Conservation (phyloP, 345 rosid genomes). For the Pistacia integerrima region DNA sequence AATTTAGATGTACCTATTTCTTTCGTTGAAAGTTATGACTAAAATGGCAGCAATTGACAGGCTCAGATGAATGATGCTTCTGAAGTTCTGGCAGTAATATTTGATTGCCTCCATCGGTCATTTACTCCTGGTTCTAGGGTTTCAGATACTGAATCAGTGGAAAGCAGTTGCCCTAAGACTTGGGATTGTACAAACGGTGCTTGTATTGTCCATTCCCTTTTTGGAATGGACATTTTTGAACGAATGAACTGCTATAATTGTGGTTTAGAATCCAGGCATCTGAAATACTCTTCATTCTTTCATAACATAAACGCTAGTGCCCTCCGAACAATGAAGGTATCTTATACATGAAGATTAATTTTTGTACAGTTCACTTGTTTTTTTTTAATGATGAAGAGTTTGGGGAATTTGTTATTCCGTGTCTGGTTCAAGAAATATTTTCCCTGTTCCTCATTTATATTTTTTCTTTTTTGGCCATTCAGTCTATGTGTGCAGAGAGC, state of each 20-base stretch:
- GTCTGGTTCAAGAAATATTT: neutral
- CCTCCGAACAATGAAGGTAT: constrained; percentile 87
- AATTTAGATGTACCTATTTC: constrained; percentile 5
- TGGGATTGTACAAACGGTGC: constrained; percentile 78
- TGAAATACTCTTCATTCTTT: constrained; percentile 90
- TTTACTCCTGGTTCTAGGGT: constrained; percentile 56
- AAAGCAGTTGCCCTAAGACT: constrained; percentile 59
- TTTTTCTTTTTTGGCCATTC: constrained; percentile 21
- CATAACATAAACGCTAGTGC: constrained; percentile 93
- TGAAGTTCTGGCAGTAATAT: constrained; percentile 87
- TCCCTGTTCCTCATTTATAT: constrained; percentile 8
- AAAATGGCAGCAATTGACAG: constrained; percentile 46
- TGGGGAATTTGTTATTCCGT: neutral
- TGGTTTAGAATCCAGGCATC: constrained; percentile 79
- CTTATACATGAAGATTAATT: constrained; percentile 8
- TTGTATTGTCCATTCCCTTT: constrained; percentile 84
- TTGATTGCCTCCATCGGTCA: constrained; percentile 89
- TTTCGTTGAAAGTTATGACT: constrained; percentile 10
- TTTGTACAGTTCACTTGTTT: neutral
- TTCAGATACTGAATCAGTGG: constrained; percentile 65
- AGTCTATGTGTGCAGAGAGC: constrained; percentile 74
- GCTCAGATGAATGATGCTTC: constrained; percentile 99
- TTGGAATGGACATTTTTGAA: constrained; percentile 90
- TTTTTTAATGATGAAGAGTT: neutral
- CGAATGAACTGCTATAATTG: constrained; percentile 79